Percentiles rank a stretch among this genome's conserved stretches.
These are phyloP conservation scores for Amanita subjunquillea DNA, from an alignment of 768 basidiomycete species.

Conservation along the genomic window DNA sequence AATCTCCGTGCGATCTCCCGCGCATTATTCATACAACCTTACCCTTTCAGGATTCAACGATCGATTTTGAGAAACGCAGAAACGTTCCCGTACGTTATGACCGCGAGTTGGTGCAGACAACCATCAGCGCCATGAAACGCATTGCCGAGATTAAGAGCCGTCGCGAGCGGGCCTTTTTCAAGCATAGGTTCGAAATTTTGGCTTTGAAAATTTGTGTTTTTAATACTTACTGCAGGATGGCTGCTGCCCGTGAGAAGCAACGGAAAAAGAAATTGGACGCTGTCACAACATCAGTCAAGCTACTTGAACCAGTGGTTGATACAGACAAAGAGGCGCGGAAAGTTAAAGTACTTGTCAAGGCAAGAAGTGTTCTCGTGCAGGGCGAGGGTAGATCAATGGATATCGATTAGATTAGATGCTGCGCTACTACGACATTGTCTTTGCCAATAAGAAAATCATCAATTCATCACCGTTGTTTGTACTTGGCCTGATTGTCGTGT, in stretches of 20 bases:
- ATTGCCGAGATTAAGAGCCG: conserved; percentile 84
- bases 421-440: background rate
- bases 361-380: conserved; percentile 63
- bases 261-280: conserved; percentile 55
- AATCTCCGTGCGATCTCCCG: background rate
- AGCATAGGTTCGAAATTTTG: conserved; percentile 52
- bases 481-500: conserved; percentile 85
- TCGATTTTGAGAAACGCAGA: conserved; percentile 98
- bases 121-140: conserved; percentile 94
- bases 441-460: background rate
- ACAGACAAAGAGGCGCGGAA: conserved; percentile 46
- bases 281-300: conserved; percentile 47
- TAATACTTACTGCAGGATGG: conserved; percentile 52
- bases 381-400: conserved; percentile 87
- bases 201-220: background rate
- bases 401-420: conserved; percentile 38
- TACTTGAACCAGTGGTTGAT: conserved; percentile 54
- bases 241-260: conserved; percentile 68
- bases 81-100: conserved; percentile 97
- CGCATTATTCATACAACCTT: background rate
- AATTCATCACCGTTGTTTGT: conserved; percentile 60
- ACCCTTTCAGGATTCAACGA: conserved; percentile 76
- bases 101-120: conserved; percentile 86
- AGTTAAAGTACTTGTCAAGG: conserved; percentile 59
- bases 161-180: conserved; percentile 94